Percentiles rank a stretch among this genome's conserved stretches.
Evolutionary conservation across 352 stramenopile species (phyloP).

Genomic region (Phytophthora pistaciae): DNA sequence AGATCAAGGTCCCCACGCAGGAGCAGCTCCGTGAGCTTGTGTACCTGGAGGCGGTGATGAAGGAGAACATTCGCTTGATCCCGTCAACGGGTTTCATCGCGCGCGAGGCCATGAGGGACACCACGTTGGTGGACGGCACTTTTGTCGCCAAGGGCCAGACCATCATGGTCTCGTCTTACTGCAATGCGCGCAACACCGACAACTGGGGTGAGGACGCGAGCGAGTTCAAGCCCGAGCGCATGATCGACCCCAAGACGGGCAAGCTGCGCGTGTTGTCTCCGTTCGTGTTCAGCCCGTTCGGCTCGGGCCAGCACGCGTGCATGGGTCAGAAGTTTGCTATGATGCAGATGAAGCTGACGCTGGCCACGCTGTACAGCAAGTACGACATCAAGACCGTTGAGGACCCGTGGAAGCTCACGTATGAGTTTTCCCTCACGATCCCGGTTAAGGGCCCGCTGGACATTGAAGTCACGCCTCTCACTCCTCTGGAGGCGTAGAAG

Average conservation of each 20-base stretch:
- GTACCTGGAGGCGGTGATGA: slow-evolving; percentile 66
- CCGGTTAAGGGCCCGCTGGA: slow-evolving; percentile 45
- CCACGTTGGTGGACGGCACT: slow-evolving; percentile 38
- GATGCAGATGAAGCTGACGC: slow-evolving; percentile 66
- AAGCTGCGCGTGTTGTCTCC: slow-evolving; percentile 39
- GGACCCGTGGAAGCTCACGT: slow-evolving; percentile 52
- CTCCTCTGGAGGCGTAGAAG: neutral
- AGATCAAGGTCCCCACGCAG: slow-evolving; percentile 41
- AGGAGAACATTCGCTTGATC: slow-evolving; percentile 71
- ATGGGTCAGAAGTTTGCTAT: slow-evolving; percentile 60
- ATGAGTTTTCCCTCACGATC: slow-evolving; percentile 54
- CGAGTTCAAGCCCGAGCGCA: slow-evolving; percentile 70
- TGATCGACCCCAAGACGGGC: slow-evolving; percentile 46
- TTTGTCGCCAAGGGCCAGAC: slow-evolving; percentile 29
- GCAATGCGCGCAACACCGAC: slow-evolving; percentile 37
- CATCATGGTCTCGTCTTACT: slow-evolving; percentile 34
- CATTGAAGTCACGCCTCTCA: slow-evolving; percentile 21
- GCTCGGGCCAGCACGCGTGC: slow-evolving; percentile 60
- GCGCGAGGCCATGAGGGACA: slow-evolving; percentile 47
- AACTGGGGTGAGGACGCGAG: slow-evolving; percentile 58
- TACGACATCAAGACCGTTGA: slow-evolving; percentile 52
- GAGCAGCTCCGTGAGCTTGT: slow-evolving; percentile 57
- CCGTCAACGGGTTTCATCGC: slow-evolving; percentile 62
- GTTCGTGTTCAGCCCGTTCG: slow-evolving; percentile 46
- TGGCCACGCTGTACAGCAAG: slow-evolving; percentile 57